Conservation (phyloP, 257 asterid species). For the Penstemon davidsonii region DNA sequence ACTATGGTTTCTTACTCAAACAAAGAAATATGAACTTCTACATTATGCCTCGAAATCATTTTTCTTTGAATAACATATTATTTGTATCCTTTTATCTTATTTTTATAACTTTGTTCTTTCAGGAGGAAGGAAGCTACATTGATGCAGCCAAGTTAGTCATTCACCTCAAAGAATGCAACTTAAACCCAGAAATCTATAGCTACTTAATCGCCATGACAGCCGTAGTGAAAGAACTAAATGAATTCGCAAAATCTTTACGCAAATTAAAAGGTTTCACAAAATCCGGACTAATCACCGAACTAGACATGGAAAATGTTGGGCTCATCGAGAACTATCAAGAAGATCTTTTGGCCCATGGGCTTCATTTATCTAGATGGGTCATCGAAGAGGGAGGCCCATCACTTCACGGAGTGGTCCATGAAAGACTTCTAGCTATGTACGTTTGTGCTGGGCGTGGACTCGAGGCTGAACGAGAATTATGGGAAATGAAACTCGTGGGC, state of each 20-base stretch:
- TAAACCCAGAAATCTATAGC: slow-evolving; percentile 89
- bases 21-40: neutral
- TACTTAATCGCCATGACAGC: slow-evolving; percentile 93
- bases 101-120: slow-evolving; percentile 21
- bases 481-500: slow-evolving; percentile 84
- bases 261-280: slow-evolving; percentile 65
- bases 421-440: slow-evolving; percentile 88
- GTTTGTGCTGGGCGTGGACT: slow-evolving; percentile 81
- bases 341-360: slow-evolving; percentile 60
- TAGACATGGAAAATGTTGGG: slow-evolving; percentile 44
- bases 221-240: slow-evolving; percentile 86
- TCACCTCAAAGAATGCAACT: slow-evolving; percentile 61
- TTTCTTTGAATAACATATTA: too few relatives aligned
- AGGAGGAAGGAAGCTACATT: slow-evolving; percentile 82
- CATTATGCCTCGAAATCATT: neutral
- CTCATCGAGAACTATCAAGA: slow-evolving; percentile 67
- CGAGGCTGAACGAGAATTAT: slow-evolving; percentile 80
- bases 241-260: slow-evolving; percentile 78
- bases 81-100: neutral
- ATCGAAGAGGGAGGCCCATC: slow-evolving; percentile 65
- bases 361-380: slow-evolving; percentile 59
- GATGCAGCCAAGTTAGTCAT: slow-evolving; percentile 75
- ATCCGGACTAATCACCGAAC: slow-evolving; percentile 58
- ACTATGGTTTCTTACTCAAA: neutral
- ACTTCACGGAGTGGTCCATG: slow-evolving; percentile 63